Evolutionary conservation across 345 rosid genomes (phyloP), one percentile per base, ranked within the genome.

Genomic region (Populus simonii): DNA sequence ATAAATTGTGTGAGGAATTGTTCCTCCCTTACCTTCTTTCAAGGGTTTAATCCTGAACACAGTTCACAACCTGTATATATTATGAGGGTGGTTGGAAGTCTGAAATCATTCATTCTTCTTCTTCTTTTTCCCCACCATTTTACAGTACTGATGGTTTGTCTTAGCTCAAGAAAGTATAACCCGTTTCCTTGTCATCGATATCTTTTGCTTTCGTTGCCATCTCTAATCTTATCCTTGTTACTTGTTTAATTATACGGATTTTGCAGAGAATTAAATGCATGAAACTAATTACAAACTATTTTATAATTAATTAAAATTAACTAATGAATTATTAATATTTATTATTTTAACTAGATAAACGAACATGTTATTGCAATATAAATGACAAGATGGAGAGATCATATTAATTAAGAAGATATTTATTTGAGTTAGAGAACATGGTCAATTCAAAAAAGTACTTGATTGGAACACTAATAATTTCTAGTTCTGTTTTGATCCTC

Each of bases 51-150:
- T 22, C 62, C 62, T 22, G 12, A 2, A 22, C 10, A 55, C 62
- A 8, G 17, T 75, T 49, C 33, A 75, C 78, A 75, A 49, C 36
- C 78, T 66, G 72, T 66, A 33, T 75, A 51, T 66, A n/a, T 23
- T 10, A 22, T 6, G 33, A n/a, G 22, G 22, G 23, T 18, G 35
- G 27, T 70, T 41, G 33, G 57, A 71, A 18, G 23, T 35, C 10
- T 23, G 6, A 2, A 5, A 25, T 57, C 59, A 7, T 7, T 51
- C n/a, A 18, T 39, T 39, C 1, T 8, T 39, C 10, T 39, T 1
- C 10, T 39, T 39, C 10, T 39, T 51, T 3, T 47, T 16, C 53
- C 53, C 53, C 53, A 15, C 17, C 6, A 51, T 51, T 51, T 51
- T 1, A 51, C 59, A 17, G 22, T 33, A 4, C 35, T 51, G 23